A percentile compares a stretch with the other conserved stretches of the same genome.
Conservation (phyloP, 768 basidiomycete species). For the Boletus rubropictus region DNA sequence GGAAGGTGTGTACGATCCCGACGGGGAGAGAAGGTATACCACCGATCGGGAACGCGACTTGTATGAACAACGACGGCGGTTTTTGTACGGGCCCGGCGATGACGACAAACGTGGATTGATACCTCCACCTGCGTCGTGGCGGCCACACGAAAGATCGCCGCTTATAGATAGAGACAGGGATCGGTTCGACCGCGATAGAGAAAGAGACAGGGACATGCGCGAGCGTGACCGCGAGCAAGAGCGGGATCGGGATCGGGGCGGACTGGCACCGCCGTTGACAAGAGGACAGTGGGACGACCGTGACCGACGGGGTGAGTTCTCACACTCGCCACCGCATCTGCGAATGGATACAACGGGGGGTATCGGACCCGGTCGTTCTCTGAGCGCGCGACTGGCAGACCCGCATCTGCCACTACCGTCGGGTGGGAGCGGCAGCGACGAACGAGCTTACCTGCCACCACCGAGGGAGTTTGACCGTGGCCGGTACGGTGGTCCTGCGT, state of each 20-base stretch:
- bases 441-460: conserved; percentile 22
- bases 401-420: conserved; percentile 10
- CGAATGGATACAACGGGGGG: conserved; percentile 13
- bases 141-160: conserved; percentile 33
- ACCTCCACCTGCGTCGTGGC: conserved; percentile 16
- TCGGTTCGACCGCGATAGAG: conserved; percentile 35
- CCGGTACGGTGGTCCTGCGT: conserved; percentile 15
- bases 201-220: conserved; percentile 22
- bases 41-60: conserved; percentile 29
- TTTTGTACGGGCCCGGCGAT: conserved; percentile 32
- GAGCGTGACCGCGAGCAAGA: conserved; percentile 40
- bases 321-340: conserved; percentile 18
- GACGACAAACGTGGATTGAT: conserved; percentile 35
- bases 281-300: conserved; percentile 37
- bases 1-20: conserved; percentile 29
- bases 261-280: conserved; percentile 16
- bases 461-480: conserved; percentile 29
- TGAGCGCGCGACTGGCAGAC: conserved; percentile 29
- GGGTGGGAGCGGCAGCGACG: conserved; percentile 9
- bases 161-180: conserved; percentile 32
- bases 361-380: conserved; percentile 16
- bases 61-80: conserved; percentile 27
- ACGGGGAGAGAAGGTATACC: conserved; percentile 31
- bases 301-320: conserved; percentile 31
- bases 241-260: conserved; percentile 16